Percentiles rank a stretch among this genome's conserved stretches.
Conservation (phyloP, 31 red algal genomes). For the Asparagopsis taxiformis region DNA sequence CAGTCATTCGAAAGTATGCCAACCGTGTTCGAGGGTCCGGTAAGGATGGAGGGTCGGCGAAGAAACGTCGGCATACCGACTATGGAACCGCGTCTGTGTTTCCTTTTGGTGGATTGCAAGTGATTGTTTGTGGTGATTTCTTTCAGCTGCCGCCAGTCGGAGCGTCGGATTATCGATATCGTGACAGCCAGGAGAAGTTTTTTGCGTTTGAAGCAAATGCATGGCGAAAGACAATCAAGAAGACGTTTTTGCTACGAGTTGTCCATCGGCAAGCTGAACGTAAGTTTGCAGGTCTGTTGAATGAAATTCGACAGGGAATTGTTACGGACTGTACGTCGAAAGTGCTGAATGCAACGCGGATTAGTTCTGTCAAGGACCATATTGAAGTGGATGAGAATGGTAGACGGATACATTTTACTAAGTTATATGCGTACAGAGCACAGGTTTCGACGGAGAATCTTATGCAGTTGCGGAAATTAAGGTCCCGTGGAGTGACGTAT, state of each 20-base stretch:
- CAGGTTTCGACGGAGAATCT: conserved; percentile 14
- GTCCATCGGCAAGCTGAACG: conserved; percentile 62
- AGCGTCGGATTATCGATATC: conserved; percentile 13
- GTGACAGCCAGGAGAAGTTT: conserved; percentile 21
- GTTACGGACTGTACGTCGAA: conserved; percentile 22
- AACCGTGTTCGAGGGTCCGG: background rate
- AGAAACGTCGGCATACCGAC: background rate
- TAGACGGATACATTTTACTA: conserved; percentile 22
- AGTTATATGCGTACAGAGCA: conserved; percentile 27
- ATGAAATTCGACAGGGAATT: conserved; percentile 57
- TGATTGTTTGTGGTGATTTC: conserved; percentile 72
- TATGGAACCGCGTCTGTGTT: no score
- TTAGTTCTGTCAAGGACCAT: background rate
- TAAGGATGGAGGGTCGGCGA: background rate
- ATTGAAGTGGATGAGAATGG: conserved; percentile 30
- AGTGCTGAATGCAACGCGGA: conserved; percentile 34
- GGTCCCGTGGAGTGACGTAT: background rate
- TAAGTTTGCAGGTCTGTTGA: conserved; percentile 54
- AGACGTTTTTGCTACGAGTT: conserved; percentile 31
- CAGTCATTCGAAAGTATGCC: background rate
- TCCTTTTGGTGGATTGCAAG: conserved; percentile 68
- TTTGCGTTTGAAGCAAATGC: conserved; percentile 64
- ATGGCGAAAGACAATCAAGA: conserved; percentile 35
- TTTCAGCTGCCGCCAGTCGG: conserved; percentile 66
- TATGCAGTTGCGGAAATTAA: conserved; percentile 1